phyloP scores from a whole-genome alignment of 1,284 basidiomycete genomes.

The Inonotus obliquus region DNA sequence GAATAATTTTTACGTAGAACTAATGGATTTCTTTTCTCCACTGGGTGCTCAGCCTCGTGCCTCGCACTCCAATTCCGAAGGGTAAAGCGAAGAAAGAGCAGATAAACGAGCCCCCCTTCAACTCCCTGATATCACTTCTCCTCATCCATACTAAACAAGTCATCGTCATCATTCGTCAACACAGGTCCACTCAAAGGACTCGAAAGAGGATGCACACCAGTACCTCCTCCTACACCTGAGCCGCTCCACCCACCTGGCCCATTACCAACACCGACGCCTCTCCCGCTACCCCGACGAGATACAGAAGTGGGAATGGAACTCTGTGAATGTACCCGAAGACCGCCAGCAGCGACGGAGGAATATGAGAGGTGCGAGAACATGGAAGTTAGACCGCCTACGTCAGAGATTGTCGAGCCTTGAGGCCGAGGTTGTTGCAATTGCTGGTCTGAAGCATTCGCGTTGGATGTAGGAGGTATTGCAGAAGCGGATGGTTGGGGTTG shows the following conservation, averaged over 20 bases:
- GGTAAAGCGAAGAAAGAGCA: too few species aligned
- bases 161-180: constrained; percentile 57
- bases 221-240: background rate
- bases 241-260: constrained; percentile 12
- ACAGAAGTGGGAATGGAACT: constrained; percentile 21
- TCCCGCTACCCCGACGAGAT: constrained; percentile 11
- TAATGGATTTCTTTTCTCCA: too few species aligned
- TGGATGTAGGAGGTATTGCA: too few species aligned
- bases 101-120: too few species aligned
- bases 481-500: too few species aligned
- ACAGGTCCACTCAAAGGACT: constrained; percentile 58
- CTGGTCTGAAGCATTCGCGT: too few species aligned
- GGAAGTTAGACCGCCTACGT: constrained; percentile 35
- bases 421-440: too few species aligned
- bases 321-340: constrained; percentile 23
- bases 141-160: constrained; percentile 61
- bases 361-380: constrained; percentile 48
- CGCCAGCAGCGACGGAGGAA: constrained; percentile 36
- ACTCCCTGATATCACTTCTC: constrained; percentile 11
- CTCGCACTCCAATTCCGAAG: too few species aligned
- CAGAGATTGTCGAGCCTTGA: background rate
- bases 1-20: too few species aligned
- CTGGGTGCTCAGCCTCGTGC: too few species aligned
- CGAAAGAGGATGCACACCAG: constrained; percentile 15
- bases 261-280: constrained; percentile 10